A percentile compares a stretch with the other conserved stretches of the same genome.
phyloP scores from a whole-genome alignment of 1,284 basidiomycete genomes.

The Amylostereum areolatum region DNA sequence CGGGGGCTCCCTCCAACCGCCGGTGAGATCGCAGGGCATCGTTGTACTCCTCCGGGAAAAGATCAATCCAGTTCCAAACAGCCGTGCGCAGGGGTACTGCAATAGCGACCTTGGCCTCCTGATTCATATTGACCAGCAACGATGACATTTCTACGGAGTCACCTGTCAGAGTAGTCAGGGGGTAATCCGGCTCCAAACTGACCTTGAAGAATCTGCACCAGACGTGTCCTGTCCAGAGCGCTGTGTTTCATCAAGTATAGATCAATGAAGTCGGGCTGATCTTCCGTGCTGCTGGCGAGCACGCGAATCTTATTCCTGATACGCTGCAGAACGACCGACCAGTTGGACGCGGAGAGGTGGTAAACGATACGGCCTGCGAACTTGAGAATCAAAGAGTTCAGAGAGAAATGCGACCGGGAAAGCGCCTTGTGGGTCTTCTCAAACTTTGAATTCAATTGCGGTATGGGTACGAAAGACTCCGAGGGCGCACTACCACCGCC shows the following conservation, averaged over 20 bases:
- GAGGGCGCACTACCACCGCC: not conserved
- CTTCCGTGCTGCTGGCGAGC: conserved; percentile 49
- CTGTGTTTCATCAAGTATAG: conserved; percentile 71
- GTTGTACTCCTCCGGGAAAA: conserved; percentile 78
- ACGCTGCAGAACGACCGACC: conserved; percentile 73
- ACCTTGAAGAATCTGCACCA: conserved; percentile 67
- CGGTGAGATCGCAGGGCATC: conserved; percentile 61
- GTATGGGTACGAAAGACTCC: conserved; percentile 32
- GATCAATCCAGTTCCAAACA: conserved; percentile 91
- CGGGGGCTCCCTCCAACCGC: conserved; percentile 72
- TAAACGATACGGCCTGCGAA: conserved; percentile 79
- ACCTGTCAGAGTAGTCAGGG: not conserved
- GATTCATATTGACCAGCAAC: conserved; percentile 79
- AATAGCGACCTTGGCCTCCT: conserved; percentile 68
- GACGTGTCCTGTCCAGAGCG: conserved; percentile 57
- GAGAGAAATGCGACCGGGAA: conserved; percentile 47
- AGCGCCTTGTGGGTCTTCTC: conserved; percentile 65
- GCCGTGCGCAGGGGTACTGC: conserved; percentile 74
- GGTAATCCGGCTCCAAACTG: conserved; percentile 8
- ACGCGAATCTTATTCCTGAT: conserved; percentile 69
- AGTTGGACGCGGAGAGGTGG: conserved; percentile 87
- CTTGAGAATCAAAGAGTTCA: conserved; percentile 60
- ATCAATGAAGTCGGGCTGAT: conserved; percentile 63
- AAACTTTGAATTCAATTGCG: conserved; percentile 44
- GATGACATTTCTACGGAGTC: conserved; percentile 67